Conservation (phyloP, 495 filamentous ascomycete species). For the Corynascus novoguineensis region DNA sequence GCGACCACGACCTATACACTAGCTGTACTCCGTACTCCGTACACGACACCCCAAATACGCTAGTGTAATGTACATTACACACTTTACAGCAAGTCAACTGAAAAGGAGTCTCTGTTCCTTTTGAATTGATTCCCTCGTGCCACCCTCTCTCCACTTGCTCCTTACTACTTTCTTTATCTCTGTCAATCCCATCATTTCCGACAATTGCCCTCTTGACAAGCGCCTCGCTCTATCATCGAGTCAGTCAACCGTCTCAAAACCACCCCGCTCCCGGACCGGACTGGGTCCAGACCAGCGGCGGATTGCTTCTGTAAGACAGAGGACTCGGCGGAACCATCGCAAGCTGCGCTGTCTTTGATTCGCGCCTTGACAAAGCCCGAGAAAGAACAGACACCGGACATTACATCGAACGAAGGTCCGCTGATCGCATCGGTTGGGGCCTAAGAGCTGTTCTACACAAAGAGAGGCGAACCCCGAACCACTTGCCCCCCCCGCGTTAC, state of each 20-base stretch:
- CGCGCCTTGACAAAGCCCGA: neutral
- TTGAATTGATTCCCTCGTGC: neutral
- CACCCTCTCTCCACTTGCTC: neutral
- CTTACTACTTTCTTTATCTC: neutral
- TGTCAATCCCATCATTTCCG: neutral
- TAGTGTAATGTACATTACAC: too few species aligned
- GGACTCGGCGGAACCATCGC: neutral
- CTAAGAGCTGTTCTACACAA: slow-evolving; percentile 8
- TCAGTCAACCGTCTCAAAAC: slow-evolving; percentile 14
- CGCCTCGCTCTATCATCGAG: slow-evolving; percentile 9
- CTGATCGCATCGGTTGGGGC: slow-evolving; percentile 11
- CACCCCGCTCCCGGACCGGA: slow-evolving; percentile 10
- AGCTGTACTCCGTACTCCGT: too few species aligned
- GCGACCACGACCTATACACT: neutral
- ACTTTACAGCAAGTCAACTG: too few species aligned
- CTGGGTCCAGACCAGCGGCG: slow-evolving; percentile 4
- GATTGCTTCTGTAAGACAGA: neutral
- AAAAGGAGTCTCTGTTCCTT: neutral
- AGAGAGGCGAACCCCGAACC: slow-evolving; percentile 11
- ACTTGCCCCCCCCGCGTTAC: neutral
- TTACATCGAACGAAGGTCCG: slow-evolving; percentile 22
- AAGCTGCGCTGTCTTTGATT: neutral
- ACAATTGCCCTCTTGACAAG: neutral
- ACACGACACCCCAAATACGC: too few species aligned
- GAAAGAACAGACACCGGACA: neutral